Base-by-base conservation (phyloP, 2,329 filamentous ascomycete genomes). In the Diaporthe aspalathi region DNA sequence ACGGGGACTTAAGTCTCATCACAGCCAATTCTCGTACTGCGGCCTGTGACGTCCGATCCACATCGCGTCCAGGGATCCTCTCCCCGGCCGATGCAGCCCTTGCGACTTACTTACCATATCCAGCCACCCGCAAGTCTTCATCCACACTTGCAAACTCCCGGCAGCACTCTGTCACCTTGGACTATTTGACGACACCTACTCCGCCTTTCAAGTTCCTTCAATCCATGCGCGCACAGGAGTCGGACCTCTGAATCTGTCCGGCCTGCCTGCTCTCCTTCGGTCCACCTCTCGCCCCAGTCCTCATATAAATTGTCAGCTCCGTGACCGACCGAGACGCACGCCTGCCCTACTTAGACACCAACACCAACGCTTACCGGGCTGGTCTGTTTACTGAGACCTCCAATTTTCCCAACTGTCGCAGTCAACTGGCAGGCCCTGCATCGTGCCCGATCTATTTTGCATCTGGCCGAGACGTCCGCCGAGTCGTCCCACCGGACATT, bases 161-260 rank as follows among this genome's bases (percentile, higher is more conserved):
- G 57, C 27, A 32, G 38, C 14, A 29, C 29, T 9, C 35, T 49
- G 5, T 22, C 2, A 27, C 22, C 60, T 63, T 63, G 57, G 57
- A n/a, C 27, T 35, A 49, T 27, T 60, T 29, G 57, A 63, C 57
- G 43, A 32, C 20, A 35, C 27, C 5, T 35, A 49, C 43, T 63
- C 57, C 57, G 43, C 57, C 57, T 63, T 38, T 20, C 35, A 14
- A 27, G 14, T 29, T 3, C 20, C 43, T 12, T 2, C 43, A 49
- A 63, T 63, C 11, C 12, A 3, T n/a, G 60, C 35, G 43, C 45
- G 24, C 60, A 50, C 45, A 50, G 60, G 60, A 65, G 60, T 65
- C 60, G 60, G 60, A 65, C 60, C 45, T 65, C 14, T 65, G 45
- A 50, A 50, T 65, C n/a, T 50, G 43, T 43, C 60, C 60, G 60